Conservation (phyloP, 2,329 filamentous ascomycete species). For the Trichoderma lentiforme region DNA sequence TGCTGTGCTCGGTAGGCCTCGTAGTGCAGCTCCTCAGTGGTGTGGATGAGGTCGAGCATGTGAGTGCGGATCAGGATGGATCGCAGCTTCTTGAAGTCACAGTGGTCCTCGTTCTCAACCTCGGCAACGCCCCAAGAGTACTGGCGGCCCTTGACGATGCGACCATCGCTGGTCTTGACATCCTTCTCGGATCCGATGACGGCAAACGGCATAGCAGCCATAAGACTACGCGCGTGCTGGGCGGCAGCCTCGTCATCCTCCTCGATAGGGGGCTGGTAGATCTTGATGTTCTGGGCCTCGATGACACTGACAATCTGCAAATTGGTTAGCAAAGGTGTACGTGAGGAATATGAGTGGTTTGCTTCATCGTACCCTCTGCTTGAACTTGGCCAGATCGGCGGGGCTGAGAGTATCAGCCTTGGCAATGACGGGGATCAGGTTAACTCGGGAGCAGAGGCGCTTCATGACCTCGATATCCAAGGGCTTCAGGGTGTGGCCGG, state of each 20-base stretch:
- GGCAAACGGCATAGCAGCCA: slow-evolving; percentile 96
- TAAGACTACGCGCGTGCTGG: slow-evolving; percentile 88
- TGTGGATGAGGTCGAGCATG: slow-evolving; percentile 99
- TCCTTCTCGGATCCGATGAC: slow-evolving; percentile 99
- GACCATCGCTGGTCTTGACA: slow-evolving; percentile 91
- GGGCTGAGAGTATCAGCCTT: slow-evolving; percentile 98
- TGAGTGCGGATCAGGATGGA: slow-evolving; percentile 98
- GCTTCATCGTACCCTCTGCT: slow-evolving; percentile 71
- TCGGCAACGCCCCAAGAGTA: slow-evolving; percentile 99
- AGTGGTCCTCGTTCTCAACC: slow-evolving; percentile 99
- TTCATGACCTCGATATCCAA: slow-evolving; percentile 99
- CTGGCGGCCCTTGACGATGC: slow-evolving; percentile 97
- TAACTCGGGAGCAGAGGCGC: slow-evolving; percentile 94
- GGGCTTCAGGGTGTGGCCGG: slow-evolving; percentile 96
- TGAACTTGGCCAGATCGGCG: slow-evolving; percentile 86
- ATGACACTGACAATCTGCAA: slow-evolving; percentile 85
- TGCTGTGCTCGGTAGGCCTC: slow-evolving; percentile 98
- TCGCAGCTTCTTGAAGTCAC: slow-evolving; percentile 99
- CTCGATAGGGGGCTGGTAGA: slow-evolving; percentile 96
- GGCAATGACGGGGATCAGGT: slow-evolving; percentile 95
- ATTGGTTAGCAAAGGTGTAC: slow-evolving; percentile 29
- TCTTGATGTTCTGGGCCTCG: slow-evolving; percentile 98
- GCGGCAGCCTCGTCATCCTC: slow-evolving; percentile 97
- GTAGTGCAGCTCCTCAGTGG: slow-evolving; percentile 98
- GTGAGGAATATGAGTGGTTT: neutral